A percentile compares a stretch with the other conserved stretches of the same genome.
Conservation (phyloP, 2,329 filamentous ascomycete species). For the Cryphonectria parasitica region DNA sequence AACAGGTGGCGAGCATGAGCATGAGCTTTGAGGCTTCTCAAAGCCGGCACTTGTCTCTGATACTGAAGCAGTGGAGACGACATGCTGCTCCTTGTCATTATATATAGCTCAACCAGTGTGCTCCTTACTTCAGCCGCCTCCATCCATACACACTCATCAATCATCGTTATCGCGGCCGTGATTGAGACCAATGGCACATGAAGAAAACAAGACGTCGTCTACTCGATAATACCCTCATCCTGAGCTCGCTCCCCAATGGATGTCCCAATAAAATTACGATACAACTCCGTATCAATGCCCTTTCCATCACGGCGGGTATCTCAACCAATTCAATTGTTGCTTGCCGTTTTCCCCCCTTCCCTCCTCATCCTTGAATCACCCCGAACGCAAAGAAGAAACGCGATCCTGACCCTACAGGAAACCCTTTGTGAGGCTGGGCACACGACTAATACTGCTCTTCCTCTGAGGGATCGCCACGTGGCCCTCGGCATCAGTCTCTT, state of each 20-base stretch:
- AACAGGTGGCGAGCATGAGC: not conserved
- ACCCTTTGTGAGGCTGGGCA: slow-evolving; percentile 75
- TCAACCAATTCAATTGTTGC: not conserved
- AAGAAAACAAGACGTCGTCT: not conserved
- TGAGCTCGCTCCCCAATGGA: slow-evolving; percentile 5
- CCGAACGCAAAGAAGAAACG: slow-evolving; percentile 17
- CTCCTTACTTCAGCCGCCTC: slow-evolving; percentile 4
- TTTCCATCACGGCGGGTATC: slow-evolving; percentile 6
- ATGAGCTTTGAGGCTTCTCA: not conserved
- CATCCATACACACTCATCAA: slow-evolving; percentile 15
- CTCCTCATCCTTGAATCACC: slow-evolving; percentile 2
- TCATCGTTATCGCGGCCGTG: slow-evolving; percentile 3
- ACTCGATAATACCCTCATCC: slow-evolving; percentile 1
- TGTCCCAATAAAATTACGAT: not conserved
- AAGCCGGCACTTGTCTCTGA: not conserved
- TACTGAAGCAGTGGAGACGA: not conserved
- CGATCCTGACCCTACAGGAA: slow-evolving; percentile 58
- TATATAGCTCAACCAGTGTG: slow-evolving; percentile 18
- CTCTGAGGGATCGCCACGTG: slow-evolving; percentile 64
- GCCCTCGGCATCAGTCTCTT: slow-evolving; percentile 42
- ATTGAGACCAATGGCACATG: slow-evolving; percentile 17
- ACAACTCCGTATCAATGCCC: slow-evolving; percentile 22
- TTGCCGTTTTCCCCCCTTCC: slow-evolving; percentile 1
- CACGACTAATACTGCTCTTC: slow-evolving; percentile 67
- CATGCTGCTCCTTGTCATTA: slow-evolving; percentile 7